These are phyloP conservation scores for Steccherinum ochraceum DNA, from an alignment of 768 basidiomycete species.

Conservation along the genomic window DNA sequence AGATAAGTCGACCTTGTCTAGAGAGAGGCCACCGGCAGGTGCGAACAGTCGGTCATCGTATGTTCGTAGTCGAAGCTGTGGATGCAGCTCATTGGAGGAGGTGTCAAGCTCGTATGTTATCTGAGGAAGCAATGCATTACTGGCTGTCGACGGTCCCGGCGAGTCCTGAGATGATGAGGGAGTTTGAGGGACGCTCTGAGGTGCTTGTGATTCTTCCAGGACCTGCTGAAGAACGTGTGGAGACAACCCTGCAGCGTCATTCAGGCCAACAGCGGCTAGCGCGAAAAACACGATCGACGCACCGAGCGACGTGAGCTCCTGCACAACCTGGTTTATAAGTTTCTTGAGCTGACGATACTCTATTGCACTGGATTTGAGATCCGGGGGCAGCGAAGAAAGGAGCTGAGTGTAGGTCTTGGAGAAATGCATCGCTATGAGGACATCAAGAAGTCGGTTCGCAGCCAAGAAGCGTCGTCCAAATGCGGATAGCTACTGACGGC, in stretches of 20 bases:
- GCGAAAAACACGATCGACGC: not conserved
- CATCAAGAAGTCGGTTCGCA: too few relatives aligned
- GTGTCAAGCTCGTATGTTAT: slow-evolving; percentile 54
- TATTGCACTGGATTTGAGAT: slow-evolving; percentile 72
- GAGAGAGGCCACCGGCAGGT: not conserved
- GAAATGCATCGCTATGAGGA: too few relatives aligned
- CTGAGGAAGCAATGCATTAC: too few relatives aligned
- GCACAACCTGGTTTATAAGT: slow-evolving; percentile 75
- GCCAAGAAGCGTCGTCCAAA: too few relatives aligned
- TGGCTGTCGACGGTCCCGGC: too few relatives aligned
- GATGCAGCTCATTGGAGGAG: slow-evolving; percentile 43
- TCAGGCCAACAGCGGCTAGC: not conserved
- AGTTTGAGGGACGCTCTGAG: slow-evolving; percentile 5
- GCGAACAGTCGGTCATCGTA: slow-evolving; percentile 12
- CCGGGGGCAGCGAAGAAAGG: slow-evolving; percentile 63
- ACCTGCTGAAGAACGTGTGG: slow-evolving; percentile 24
- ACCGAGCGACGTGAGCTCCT: slow-evolving; percentile 67
- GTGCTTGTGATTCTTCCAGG: too few relatives aligned
- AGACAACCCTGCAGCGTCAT: slow-evolving; percentile 25
- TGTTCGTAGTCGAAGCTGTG: slow-evolving; percentile 50
- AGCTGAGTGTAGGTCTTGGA: slow-evolving; percentile 63
- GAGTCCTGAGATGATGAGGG: slow-evolving; percentile 6
- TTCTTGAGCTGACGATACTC: slow-evolving; percentile 93
- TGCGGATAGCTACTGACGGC: too few relatives aligned
- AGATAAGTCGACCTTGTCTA: not conserved